A percentile compares a stretch with the other conserved stretches of the same genome.
These are phyloP conservation scores for Neoconidiobolus thromboides DNA, from an alignment of 371 early-diverging fungal species.

Conservation along the genomic window DNA sequence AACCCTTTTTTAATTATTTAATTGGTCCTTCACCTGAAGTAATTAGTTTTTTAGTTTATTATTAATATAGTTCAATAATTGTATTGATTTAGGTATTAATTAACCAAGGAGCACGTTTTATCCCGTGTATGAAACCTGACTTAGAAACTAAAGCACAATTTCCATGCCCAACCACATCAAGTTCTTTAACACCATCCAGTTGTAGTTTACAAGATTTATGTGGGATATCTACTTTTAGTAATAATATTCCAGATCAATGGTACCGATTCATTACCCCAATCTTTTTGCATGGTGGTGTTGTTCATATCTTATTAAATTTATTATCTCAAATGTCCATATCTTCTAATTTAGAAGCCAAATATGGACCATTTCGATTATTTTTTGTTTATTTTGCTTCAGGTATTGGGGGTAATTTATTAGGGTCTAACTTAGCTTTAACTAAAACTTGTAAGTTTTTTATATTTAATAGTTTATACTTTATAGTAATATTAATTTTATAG, in stretches of 20 bases:
- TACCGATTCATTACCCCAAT: conserved; percentile 69
- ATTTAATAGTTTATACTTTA: background rate
- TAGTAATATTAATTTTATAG: conserved; percentile 7
- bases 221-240: conserved; percentile 26
- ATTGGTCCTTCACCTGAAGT: conserved; percentile 1
- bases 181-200: background rate
- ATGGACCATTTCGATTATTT: conserved; percentile 54
- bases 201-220: conserved; percentile 22
- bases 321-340: conserved; percentile 47
- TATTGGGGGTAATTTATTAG: conserved; percentile 62
- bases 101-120: background rate
- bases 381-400: conserved; percentile 57
- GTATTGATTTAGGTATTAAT: background rate
- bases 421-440: conserved; percentile 36
- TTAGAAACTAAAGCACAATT: background rate
- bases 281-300: conserved; percentile 66
- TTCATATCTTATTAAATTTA: conserved; percentile 63
- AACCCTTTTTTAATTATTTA: background rate
- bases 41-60: background rate
- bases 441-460: conserved; percentile 19
- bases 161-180: background rate
- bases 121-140: conserved; percentile 3
- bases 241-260: conserved; percentile 39
- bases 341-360: conserved; percentile 46
- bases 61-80: background rate